These are phyloP conservation scores for Phlebiopsis gigantea DNA, from an alignment of 768 basidiomycete genomes.

Conservation along the genomic window DNA sequence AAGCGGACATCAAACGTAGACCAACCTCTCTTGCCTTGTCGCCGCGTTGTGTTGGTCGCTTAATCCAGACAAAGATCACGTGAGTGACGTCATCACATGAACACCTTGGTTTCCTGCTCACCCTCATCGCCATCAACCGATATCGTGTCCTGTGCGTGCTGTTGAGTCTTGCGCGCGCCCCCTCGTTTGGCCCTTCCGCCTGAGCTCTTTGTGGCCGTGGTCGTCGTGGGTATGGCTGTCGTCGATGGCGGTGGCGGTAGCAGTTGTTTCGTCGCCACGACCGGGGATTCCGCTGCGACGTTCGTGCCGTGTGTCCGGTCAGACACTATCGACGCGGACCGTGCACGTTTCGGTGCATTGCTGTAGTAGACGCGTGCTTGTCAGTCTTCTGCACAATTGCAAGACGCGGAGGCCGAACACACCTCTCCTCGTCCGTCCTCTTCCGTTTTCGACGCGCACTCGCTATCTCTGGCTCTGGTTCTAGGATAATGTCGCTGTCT, in stretches of 20 bases:
- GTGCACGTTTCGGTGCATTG: constrained; percentile 61
- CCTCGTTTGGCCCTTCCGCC: constrained; percentile 23
- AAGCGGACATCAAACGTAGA: constrained; percentile 29
- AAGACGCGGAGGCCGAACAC: constrained; percentile 25
- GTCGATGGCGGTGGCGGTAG: constrained; percentile 19
- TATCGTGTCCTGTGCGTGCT: constrained; percentile 20
- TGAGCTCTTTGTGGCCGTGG: constrained; percentile 19
- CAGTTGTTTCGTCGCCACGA: constrained; percentile 19
- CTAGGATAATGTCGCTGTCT: constrained; percentile 20
- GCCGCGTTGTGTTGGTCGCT: constrained; percentile 7
- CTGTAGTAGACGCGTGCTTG: constrained; percentile 27
- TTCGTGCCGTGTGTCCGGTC: constrained; percentile 43
- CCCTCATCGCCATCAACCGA: constrained; percentile 60
- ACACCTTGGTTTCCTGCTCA: constrained; percentile 24
- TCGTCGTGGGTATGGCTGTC: constrained; percentile 18
- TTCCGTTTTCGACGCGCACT: constrained; percentile 63
- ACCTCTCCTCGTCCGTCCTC: constrained; percentile 70
- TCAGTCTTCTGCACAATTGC: background rate
- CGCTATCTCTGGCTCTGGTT: constrained; percentile 42
- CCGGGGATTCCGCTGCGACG: constrained; percentile 27
- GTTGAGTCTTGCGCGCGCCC: constrained; percentile 26
- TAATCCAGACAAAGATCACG: constrained; percentile 22
- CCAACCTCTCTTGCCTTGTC: constrained; percentile 26
- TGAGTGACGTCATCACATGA: constrained; percentile 25
- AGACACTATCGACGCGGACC: constrained; percentile 70